Base-by-base conservation (phyloP, 169 alveolate species). In the Ichthyophthirius multifiliis region DNA sequence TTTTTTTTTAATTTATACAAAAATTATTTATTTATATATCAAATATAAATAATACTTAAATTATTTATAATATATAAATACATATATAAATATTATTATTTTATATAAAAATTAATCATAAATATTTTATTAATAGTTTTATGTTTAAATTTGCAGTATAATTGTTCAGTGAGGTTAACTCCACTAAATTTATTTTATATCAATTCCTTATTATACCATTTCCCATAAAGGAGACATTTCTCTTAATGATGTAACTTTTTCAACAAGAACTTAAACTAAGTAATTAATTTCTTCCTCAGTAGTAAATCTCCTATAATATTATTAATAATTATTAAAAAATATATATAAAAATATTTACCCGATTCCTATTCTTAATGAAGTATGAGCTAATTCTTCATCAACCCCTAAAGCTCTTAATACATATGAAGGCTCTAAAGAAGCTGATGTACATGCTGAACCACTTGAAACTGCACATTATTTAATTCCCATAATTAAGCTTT, bases 331-430 rank as follows among this genome's bases (percentile, higher is more conserved):
- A 39, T 41, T n/a, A 0, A 4, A 67, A 32, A 67, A 37, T 34
- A 34, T 9, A 27, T 31, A 64, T 1, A 13, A 16, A 37, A 16
- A 9, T 20, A 63, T 13, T 62, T 81, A 81, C 86, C 99, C 99
- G 32, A 98, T 74, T 16, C 99, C 99, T 80, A 98, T 96, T 82
- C 99, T 94, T 35, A 98, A 82, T 1, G 99, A 95, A 27, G 99
- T 97, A 86, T 97, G 99, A 67, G 99, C 99, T 76, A 98, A 84
- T 43, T 98, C 99, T 77, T 98, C 99, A 12, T 96, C 93, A 10
- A 98, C 98, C 9, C 99, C 99, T 3, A 97, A 83, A 74, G 99
- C 98, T 65, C 99, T 90, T 30, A 98, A 89, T 6, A 97, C 99
- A 87, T 97, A 97, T 30, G 96, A 89, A 45, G 97, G 97, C 23